Percentiles rank a stretch among this genome's conserved stretches.
phyloP scores from a whole-genome alignment of 2,329 filamentous ascomycete species.

The Aspergillus unguis region DNA sequence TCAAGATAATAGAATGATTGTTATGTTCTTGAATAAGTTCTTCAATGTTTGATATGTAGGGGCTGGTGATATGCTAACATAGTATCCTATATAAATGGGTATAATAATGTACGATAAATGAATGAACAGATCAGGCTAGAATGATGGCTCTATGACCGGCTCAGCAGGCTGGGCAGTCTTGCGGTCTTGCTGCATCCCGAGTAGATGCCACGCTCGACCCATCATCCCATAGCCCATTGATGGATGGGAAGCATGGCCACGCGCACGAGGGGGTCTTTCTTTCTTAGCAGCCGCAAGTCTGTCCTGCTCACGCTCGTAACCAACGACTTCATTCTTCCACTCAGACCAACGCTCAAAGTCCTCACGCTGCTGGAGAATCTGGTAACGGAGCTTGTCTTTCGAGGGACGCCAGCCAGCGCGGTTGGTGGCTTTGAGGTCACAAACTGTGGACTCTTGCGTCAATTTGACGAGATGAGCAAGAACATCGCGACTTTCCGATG shows the following conservation, averaged over 20 bases:
- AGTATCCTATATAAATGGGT: background rate
- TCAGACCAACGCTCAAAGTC: constrained; percentile 47
- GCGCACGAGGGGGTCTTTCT: constrained; percentile 26
- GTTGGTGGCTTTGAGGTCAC: constrained; percentile 37
- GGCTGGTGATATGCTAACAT: background rate
- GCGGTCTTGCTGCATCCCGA: constrained; percentile 37
- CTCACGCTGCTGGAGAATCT: constrained; percentile 44
- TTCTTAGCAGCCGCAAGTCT: constrained; percentile 33
- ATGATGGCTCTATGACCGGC: constrained; percentile 13
- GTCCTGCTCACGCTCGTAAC: constrained; percentile 37
- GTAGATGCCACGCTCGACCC: constrained; percentile 40
- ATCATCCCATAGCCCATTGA: constrained; percentile 40
- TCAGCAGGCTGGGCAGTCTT: constrained; percentile 21
- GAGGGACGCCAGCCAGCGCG: constrained; percentile 41
- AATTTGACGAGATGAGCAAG: constrained; percentile 42
- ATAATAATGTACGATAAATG: background rate
- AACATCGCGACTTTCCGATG: constrained; percentile 42
- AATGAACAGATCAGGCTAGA: background rate
- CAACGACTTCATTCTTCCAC: constrained; percentile 42
- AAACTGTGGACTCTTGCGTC: constrained; percentile 40
- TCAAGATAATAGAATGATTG: background rate
- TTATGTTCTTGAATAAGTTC: background rate
- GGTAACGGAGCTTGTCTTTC: constrained; percentile 43
- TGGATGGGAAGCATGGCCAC: constrained; percentile 24
- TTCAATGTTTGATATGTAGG: background rate